Conservation (phyloP, 2,329 filamentous ascomycete genomes). For the Phyllosticta paracitricarpa region DNA sequence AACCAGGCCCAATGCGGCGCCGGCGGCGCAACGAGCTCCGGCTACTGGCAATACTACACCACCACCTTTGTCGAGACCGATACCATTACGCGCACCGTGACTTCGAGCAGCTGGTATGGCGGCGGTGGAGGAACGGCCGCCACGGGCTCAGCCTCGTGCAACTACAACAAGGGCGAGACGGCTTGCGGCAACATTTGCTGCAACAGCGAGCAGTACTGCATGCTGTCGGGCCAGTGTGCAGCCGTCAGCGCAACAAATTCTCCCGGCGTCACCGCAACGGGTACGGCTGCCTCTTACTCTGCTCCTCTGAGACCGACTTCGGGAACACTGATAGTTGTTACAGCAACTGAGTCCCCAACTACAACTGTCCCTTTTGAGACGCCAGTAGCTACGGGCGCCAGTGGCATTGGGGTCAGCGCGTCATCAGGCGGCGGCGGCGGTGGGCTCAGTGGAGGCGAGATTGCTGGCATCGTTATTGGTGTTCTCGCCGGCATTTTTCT, state of each 20-base stretch:
- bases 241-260: conserved; percentile 43
- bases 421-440: conserved; percentile 20
- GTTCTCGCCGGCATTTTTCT: conserved; percentile 57
- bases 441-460: conserved; percentile 58
- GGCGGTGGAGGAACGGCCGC: conserved; percentile 8
- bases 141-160: conserved; percentile 14
- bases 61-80: conserved; percentile 49
- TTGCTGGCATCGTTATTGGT: conserved; percentile 73
- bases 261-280: conserved; percentile 23
- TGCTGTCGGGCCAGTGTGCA: conserved; percentile 45
- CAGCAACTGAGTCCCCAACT: conserved; percentile 35
- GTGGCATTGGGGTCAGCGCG: conserved; percentile 24
- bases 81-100: conserved; percentile 43
- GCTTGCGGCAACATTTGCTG: conserved; percentile 64
- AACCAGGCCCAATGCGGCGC: conserved; percentile 26
- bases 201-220: conserved; percentile 58
- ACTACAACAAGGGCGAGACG: conserved; percentile 44
- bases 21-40: conserved; percentile 19
- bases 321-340: conserved; percentile 43
- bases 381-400: conserved; percentile 44
- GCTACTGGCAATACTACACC: conserved; percentile 48
- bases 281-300: conserved; percentile 29
- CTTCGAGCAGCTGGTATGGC: conserved; percentile 39
- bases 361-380: conserved; percentile 41
- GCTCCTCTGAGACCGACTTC: conserved; percentile 42